phyloP scores from a whole-genome alignment of 2,329 filamentous ascomycete genomes.

The Xylaria sp. region DNA sequence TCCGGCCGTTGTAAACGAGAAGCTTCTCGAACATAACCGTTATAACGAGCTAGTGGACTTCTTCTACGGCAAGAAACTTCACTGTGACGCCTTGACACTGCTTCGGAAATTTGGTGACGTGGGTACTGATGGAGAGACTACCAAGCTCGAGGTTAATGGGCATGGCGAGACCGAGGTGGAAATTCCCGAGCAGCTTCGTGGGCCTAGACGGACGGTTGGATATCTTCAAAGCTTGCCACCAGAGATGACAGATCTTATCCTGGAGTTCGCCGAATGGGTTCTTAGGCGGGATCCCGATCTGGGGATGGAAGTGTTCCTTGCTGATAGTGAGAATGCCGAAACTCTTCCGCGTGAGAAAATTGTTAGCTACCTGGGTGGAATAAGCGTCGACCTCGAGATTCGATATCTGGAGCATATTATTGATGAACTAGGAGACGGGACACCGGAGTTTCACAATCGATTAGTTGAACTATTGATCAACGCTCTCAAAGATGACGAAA shows the following conservation, averaged over 20 bases:
- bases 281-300: conserved; percentile 75
- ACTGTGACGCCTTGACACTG: conserved; percentile 85
- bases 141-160: conserved; percentile 47
- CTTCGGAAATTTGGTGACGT: conserved; percentile 79
- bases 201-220: conserved; percentile 83
- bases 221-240: conserved; percentile 92
- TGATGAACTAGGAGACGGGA: conserved; percentile 83
- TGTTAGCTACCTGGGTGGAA: conserved; percentile 75
- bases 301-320: conserved; percentile 92
- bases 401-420: conserved; percentile 93
- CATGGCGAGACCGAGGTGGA: conserved; percentile 47
- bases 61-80: conserved; percentile 92
- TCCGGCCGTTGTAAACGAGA: conserved; percentile 92
- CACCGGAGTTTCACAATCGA: conserved; percentile 86
- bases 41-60: conserved; percentile 98
- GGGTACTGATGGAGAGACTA: conserved; percentile 52
- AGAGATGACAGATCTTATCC: conserved; percentile 87
- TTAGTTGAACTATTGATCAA: conserved; percentile 78
- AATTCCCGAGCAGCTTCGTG: conserved; percentile 67
- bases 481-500: conserved; percentile 49
- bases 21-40: conserved; percentile 85
- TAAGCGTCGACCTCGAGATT: conserved; percentile 78
- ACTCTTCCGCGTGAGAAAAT: conserved; percentile 82
- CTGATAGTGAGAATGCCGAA: conserved; percentile 95
- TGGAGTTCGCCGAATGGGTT: conserved; percentile 93